phyloP scores from a whole-genome alignment of 768 basidiomycete genomes.

The Mycena indigotica region DNA sequence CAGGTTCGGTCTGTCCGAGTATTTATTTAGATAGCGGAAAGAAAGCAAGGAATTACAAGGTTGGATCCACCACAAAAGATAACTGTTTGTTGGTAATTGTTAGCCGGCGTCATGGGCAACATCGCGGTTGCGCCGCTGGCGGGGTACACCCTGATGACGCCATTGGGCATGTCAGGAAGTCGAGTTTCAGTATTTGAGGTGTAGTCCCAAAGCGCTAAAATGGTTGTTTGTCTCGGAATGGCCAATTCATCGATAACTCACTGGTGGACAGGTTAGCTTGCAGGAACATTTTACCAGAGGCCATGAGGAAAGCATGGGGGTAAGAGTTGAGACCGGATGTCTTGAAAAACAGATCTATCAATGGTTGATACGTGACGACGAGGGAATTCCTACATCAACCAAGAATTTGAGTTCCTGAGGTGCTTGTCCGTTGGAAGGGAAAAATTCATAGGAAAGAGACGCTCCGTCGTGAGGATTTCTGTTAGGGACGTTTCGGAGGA shows the following conservation, averaged over 20 bases:
- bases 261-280: constrained; percentile 82
- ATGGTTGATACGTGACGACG: background rate
- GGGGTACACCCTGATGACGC: constrained; percentile 67
- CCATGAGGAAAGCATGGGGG: constrained; percentile 70
- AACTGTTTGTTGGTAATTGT: constrained; percentile 82
- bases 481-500: constrained; percentile 75
- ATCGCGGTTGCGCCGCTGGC: constrained; percentile 72
- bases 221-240: constrained; percentile 16
- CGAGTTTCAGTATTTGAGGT: constrained; percentile 56
- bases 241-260: constrained; percentile 25
- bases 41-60: constrained; percentile 40
- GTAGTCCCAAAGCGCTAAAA: constrained; percentile 53
- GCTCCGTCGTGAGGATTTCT: constrained; percentile 67
- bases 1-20: constrained; percentile 42
- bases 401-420: constrained; percentile 66
- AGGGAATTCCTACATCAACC: constrained; percentile 32
- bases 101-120: constrained; percentile 88
- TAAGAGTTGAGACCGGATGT: constrained; percentile 82
- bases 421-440: constrained; percentile 58
- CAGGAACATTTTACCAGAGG: constrained; percentile 76
- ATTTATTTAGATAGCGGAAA: background rate
- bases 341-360: background rate
- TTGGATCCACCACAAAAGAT: constrained; percentile 53
- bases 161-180: constrained; percentile 72
- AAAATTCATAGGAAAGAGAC: constrained; percentile 84